Conservation (phyloP, 2,329 filamentous ascomycete genomes). For the Orbilia oligospora region DNA sequence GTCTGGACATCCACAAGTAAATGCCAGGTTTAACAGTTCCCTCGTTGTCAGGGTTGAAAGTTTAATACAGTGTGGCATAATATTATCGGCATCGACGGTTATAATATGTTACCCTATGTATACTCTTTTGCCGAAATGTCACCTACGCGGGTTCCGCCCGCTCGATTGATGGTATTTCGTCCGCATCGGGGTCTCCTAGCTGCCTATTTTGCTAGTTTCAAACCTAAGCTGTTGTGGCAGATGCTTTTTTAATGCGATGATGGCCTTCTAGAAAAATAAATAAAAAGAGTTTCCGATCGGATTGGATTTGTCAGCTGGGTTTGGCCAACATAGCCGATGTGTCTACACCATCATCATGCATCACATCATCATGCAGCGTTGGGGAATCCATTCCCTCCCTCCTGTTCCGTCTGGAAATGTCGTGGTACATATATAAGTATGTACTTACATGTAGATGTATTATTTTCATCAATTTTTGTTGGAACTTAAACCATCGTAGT, state of each 20-base stretch:
- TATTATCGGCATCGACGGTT: constrained; percentile 17
- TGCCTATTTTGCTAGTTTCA: constrained; percentile 13
- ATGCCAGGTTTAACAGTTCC: too few species aligned
- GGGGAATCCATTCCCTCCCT: too few species aligned
- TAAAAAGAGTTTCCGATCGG: constrained; percentile 27
- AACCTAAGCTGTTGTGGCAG: constrained; percentile 1
- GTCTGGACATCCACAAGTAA: too few species aligned
- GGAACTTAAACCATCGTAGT: neutral
- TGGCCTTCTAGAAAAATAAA: constrained; percentile 11
- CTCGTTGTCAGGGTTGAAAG: neutral
- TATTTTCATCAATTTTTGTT: neutral
- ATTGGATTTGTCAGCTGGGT: constrained; percentile 21
- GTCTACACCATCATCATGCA: neutral
- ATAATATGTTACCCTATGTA: neutral
- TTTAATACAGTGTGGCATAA: neutral
- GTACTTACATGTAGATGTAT: neutral
- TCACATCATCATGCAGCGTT: neutral
- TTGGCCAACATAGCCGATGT: neutral
- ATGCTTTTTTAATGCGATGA: neutral
- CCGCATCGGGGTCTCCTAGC: constrained; percentile 20
- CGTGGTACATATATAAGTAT: too few species aligned
- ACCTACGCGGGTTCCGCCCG: constrained; percentile 19
- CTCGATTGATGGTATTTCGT: neutral
- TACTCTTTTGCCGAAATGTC: constrained; percentile 42
- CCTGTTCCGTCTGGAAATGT: too few species aligned